Conservation (phyloP, 495 filamentous ascomycete species). For the Bathelium albidoporum region DNA sequence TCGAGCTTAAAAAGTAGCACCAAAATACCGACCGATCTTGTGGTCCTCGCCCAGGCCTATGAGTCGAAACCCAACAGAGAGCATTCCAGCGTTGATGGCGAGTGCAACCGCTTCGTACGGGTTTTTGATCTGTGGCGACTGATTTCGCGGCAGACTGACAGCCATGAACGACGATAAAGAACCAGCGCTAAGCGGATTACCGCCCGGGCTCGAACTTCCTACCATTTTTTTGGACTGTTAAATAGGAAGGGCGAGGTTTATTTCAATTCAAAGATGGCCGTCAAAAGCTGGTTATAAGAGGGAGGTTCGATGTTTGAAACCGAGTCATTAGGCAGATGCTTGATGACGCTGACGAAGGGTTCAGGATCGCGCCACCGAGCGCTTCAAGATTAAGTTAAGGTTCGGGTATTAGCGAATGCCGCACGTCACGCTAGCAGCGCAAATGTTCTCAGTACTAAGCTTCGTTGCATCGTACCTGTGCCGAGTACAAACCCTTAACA, state of each 20-base stretch:
- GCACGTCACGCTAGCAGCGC: background rate
- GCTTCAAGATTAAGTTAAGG: background rate
- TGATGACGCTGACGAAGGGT: background rate
- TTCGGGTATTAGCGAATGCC: background rate
- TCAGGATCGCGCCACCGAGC: background rate
- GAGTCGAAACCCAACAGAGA: slow-evolving; percentile 68
- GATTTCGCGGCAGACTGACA: slow-evolving; percentile 41
- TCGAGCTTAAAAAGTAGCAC: background rate
- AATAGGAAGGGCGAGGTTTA: too few species aligned
- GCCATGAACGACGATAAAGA: slow-evolving; percentile 40
- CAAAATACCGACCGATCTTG: slow-evolving; percentile 43
- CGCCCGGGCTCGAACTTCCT: slow-evolving; percentile 8
- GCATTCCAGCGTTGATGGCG: slow-evolving; percentile 74
- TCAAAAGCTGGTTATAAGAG: background rate
- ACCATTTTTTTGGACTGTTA: background rate
- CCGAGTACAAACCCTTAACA: too few species aligned
- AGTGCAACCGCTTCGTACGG: slow-evolving; percentile 79
- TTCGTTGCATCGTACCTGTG: too few species aligned
- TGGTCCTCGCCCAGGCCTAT: slow-evolving; percentile 76
- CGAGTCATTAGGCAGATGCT: background rate
- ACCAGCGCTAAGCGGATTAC: slow-evolving; percentile 28
- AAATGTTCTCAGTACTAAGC: too few species aligned
- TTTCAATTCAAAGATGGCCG: too few species aligned
- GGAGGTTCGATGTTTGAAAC: too few species aligned
- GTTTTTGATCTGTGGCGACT: slow-evolving; percentile 54